Base-by-base conservation (phyloP, 2,329 filamentous ascomycete species). In the Pleurostoma richardsiae region DNA sequence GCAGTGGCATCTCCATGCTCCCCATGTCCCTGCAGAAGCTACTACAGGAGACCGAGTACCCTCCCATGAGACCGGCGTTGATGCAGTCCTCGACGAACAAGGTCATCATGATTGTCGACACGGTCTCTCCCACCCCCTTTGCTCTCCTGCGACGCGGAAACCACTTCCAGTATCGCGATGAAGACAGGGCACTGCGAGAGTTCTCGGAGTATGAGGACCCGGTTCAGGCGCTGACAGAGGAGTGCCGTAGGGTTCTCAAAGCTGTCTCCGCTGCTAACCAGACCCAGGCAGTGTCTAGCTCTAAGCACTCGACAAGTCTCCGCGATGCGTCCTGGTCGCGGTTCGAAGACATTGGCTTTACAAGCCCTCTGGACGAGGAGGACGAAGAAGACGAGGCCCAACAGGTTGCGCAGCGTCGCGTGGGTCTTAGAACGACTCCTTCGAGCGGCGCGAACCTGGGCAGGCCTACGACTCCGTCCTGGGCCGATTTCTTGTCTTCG, bases 401-500 rank as follows among this genome's bases (percentile, higher is more conserved):
- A 28, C 63, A 70, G 30, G 55, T 64, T 19, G 61, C 66, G 44
- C 67, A 66, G 47, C 69, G 73, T 47, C 59, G 60, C 10, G 63
- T 60, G 6, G 81, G 80, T 26, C 64, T 95, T 36, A 77, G 82
- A 48, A 79, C 78, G 10, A 80, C 81, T 5, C 82, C 90, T 11
- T 77, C 80, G 5, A 88, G 88, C 7, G 80, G 80, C n/a, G 77
- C 77, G 40, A 81, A 85, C 48, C 67, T 86, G 41, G 90, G 80
- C 33, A 80, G 94, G 48, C 94, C 94, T 2, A 97, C 90, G 0
- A 99, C 94, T 1, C 94, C 94, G 1, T 97, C 94, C 0, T 99
- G 94, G 94, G 94, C 94, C 3, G 94, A 99, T 63, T 99, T 99
- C 64, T 76, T 99, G 48, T 96, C 90, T 1, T 90, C 90, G 39